Conservation (phyloP, 257 asterid genomes). For the Fraxinus excelsior region DNA sequence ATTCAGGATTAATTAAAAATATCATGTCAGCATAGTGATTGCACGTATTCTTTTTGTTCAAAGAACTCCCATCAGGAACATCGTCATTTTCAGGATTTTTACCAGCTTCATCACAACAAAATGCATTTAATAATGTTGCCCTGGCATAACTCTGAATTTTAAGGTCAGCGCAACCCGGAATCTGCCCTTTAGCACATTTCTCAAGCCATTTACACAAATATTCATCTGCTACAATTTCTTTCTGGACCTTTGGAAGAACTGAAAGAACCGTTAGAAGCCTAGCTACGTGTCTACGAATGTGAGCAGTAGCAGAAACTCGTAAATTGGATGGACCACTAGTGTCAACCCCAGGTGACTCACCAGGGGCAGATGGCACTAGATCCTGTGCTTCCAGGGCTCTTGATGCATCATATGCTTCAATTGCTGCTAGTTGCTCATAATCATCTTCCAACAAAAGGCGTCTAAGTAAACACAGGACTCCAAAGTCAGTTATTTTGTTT, state of each 20-base stretch:
- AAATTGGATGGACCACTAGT: slow-evolving; percentile 59
- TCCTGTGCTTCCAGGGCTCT: slow-evolving; percentile 73
- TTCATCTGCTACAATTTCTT: slow-evolving; percentile 64
- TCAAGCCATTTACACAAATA: slow-evolving; percentile 85
- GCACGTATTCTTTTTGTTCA: slow-evolving; percentile 39
- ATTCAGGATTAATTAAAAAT: slow-evolving; percentile 78
- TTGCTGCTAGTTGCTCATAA: slow-evolving; percentile 94
- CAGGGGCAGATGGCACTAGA: slow-evolving; percentile 46
- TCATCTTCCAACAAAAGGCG: slow-evolving; percentile 92
- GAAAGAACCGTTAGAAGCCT: slow-evolving; percentile 86
- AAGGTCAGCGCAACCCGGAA: slow-evolving; percentile 89
- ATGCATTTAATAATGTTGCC: slow-evolving; percentile 82
- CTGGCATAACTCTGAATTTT: slow-evolving; percentile 90
- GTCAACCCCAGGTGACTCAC: slow-evolving; percentile 50
- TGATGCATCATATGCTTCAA: slow-evolving; percentile 98
- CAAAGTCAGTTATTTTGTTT: slow-evolving; percentile 64
- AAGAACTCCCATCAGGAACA: slow-evolving; percentile 37
- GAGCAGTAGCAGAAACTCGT: slow-evolving; percentile 92
- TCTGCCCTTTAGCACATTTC: slow-evolving; percentile 78
- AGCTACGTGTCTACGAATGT: slow-evolving; percentile 93
- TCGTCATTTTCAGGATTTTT: slow-evolving; percentile 43
- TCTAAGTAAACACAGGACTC: slow-evolving; percentile 74
- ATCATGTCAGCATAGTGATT: slow-evolving; percentile 79
- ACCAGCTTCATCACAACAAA: slow-evolving; percentile 53
- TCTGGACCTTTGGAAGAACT: slow-evolving; percentile 77